Conservation (phyloP, 805 yeast genomes). For the Cephaloascus albidus region DNA sequence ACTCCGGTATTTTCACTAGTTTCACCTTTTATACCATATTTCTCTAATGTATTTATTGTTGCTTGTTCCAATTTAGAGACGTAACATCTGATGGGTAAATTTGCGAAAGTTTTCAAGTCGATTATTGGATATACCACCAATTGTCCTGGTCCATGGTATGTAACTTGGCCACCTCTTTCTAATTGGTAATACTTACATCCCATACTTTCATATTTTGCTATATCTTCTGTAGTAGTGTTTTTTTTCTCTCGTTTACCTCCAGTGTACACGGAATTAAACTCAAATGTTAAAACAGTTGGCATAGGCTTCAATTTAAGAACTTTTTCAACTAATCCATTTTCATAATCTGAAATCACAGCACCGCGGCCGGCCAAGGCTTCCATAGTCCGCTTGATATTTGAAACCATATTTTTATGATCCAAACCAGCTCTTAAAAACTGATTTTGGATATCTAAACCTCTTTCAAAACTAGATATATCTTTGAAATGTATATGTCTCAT, state of each 20-base stretch:
- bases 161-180: conserved; percentile 89
- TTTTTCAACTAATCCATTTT: conserved; percentile 31
- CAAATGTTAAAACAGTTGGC: conserved; percentile 72
- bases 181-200: conserved; percentile 69
- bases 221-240: conserved; percentile 24
- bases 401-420: conserved; percentile 43
- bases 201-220: conserved; percentile 15
- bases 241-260: conserved; percentile 80
- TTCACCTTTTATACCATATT: conserved; percentile 30
- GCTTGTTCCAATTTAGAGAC: conserved; percentile 56
- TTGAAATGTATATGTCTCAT: conserved; percentile 31
- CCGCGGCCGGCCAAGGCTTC: conserved; percentile 28
- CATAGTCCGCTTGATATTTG: conserved; percentile 34
- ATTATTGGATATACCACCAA: conserved; percentile 74
- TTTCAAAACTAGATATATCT: conserved; percentile 26
- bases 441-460: conserved; percentile 50
- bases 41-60: conserved; percentile 35
- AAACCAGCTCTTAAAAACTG: conserved; percentile 46
- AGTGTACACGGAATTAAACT: conserved; percentile 80
- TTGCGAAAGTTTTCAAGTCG: conserved; percentile 53
- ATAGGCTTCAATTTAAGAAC: conserved; percentile 40
- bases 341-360: conserved; percentile 34
- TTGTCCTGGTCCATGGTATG: conserved; percentile 97
- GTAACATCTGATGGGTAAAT: conserved; percentile 54
- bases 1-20: conserved; percentile 78